phyloP scores from a whole-genome alignment of 2,329 filamentous ascomycete genomes.

The Aspergillus aculeatinus region DNA sequence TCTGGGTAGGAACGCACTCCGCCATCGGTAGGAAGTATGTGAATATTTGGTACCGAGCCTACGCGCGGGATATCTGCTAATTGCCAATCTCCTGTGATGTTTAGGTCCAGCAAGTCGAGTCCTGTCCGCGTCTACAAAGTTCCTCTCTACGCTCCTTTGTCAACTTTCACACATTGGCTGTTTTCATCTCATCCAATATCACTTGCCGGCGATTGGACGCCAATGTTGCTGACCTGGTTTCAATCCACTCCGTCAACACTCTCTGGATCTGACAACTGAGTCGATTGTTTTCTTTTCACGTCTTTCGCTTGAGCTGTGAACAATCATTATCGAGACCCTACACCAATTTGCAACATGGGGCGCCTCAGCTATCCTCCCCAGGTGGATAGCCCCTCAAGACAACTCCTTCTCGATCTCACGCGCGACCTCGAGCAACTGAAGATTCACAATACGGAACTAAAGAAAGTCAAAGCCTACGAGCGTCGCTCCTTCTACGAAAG shows the following conservation, averaged over 20 bases:
- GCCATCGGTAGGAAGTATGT: neutral
- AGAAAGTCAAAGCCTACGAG: constrained; percentile 45
- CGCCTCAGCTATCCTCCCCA: constrained; percentile 28
- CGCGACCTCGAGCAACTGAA: constrained; percentile 43
- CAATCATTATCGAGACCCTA: neutral
- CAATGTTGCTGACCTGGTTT: neutral
- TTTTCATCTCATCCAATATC: neutral
- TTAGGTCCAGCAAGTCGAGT: neutral
- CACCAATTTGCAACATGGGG: constrained; percentile 26
- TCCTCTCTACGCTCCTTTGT: neutral
- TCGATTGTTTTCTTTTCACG: too few relatives aligned
- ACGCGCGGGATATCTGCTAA: neutral
- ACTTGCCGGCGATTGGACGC: neutral
- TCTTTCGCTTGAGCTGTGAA: too few relatives aligned
- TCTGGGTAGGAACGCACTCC: neutral
- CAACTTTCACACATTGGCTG: neutral
- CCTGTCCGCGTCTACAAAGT: neutral
- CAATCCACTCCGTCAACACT: too few relatives aligned
- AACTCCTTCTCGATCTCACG: constrained; percentile 42
- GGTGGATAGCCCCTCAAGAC: constrained; percentile 41
- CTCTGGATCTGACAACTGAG: too few relatives aligned
- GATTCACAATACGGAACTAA: constrained; percentile 44
- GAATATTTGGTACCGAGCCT: neutral
- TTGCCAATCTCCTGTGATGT: neutral
- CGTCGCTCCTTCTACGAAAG: constrained; percentile 53